A percentile compares a stretch with the other conserved stretches of the same genome.
These are phyloP conservation scores for Roridomyces roridus DNA, from an alignment of 768 basidiomycete genomes.

Conservation along the genomic window DNA sequence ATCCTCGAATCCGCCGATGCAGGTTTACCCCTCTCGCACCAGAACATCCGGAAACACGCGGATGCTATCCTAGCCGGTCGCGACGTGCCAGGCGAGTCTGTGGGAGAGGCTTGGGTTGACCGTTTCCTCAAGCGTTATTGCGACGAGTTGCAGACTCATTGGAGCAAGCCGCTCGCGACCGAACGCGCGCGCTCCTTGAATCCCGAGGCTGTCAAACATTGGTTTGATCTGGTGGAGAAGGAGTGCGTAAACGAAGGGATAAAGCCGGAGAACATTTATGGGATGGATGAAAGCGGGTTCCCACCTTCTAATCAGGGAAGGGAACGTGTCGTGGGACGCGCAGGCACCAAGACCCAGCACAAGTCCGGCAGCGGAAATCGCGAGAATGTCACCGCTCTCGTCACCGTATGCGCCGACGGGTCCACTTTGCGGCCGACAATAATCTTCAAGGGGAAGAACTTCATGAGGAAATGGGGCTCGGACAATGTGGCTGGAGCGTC, in stretches of 20 bases:
- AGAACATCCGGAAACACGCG: constrained; percentile 29
- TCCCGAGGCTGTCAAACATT: constrained; percentile 29
- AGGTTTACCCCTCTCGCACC: constrained; percentile 35
- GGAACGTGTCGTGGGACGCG: constrained; percentile 27
- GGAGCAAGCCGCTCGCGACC: constrained; percentile 29
- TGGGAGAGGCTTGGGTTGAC: constrained; percentile 31
- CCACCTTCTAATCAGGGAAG: constrained; percentile 18
- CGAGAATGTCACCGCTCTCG: constrained; percentile 48
- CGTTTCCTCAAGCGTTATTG: constrained; percentile 22
- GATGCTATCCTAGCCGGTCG: constrained; percentile 24
- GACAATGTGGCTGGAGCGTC: constrained; percentile 33
- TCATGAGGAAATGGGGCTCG: constrained; percentile 34
- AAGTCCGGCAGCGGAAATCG: constrained; percentile 38
- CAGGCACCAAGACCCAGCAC: constrained; percentile 30
- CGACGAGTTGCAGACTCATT: too few species aligned
- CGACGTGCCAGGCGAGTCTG: constrained; percentile 15
- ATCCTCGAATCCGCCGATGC: neutral
- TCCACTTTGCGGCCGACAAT: constrained; percentile 33
- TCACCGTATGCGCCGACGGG: constrained; percentile 49
- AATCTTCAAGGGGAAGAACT: constrained; percentile 40
- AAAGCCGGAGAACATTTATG: neutral
- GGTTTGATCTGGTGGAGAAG: constrained; percentile 29
- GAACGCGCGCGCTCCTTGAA: constrained; percentile 36
- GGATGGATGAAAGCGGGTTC: constrained; percentile 25
- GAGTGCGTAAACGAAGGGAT: constrained; percentile 10